Percentiles rank a stretch among this genome's conserved stretches.
Evolutionary conservation across 345 rosid species (phyloP).

Genomic region (Hibiscus trionum): DNA sequence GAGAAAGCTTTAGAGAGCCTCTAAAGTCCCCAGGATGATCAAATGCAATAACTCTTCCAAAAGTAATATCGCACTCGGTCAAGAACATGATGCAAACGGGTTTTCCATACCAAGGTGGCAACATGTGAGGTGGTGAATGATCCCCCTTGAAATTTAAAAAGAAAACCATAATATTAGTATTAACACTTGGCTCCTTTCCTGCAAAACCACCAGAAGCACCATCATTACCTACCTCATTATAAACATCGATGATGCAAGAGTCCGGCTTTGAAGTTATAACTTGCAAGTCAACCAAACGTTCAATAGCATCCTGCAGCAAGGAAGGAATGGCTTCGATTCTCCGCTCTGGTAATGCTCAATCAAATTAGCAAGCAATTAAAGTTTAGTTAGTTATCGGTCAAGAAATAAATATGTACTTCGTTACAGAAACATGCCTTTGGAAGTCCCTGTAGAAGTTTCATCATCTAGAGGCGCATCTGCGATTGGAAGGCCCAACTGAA

Average conservation of each 20-base stretch:
- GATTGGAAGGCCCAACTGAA: conserved; percentile 80
- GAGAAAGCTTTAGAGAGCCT: conserved; percentile 75
- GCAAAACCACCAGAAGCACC: conserved; percentile 7
- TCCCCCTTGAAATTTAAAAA: conserved; percentile 51
- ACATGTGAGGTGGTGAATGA: conserved; percentile 75
- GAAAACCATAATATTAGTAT: conserved; percentile 2
- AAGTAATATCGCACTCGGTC: conserved; percentile 75
- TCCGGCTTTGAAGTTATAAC: conserved; percentile 66
- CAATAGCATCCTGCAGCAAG: conserved; percentile 64
- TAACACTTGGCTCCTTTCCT: background rate
- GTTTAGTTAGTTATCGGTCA: background rate
- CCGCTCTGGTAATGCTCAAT: conserved; percentile 38
- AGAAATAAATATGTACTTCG: background rate
- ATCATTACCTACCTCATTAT: conserved; percentile 50
- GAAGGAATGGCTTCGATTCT: conserved; percentile 66
- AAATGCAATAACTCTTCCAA: conserved; percentile 51
- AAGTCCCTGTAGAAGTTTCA: conserved; percentile 36
- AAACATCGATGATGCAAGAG: conserved; percentile 74
- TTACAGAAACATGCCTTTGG: conserved; percentile 46
- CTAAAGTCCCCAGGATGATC: conserved; percentile 72
- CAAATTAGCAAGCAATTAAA: background rate
- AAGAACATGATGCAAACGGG: conserved; percentile 61
- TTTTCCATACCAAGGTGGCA: conserved; percentile 70
- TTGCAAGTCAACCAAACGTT: conserved; percentile 51
- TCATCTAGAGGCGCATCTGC: conserved; percentile 66